Percentiles rank a stretch among this genome's conserved stretches.
Conservation (phyloP, 495 filamentous ascomycete genomes). For the Cladorrhinum samala region DNA sequence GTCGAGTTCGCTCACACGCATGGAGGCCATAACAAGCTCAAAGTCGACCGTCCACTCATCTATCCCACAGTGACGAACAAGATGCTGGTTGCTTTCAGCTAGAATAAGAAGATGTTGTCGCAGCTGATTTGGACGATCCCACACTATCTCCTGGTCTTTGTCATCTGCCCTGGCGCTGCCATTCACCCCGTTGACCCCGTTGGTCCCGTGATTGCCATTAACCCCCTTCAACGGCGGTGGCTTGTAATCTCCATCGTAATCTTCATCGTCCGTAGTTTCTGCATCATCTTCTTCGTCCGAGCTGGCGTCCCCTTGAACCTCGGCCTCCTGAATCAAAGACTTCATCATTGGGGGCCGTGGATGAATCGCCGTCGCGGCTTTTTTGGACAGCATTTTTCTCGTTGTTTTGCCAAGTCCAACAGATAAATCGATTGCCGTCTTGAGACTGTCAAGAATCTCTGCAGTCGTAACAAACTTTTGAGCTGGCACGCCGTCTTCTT, state of each 20-base stretch:
- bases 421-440: slow-evolving; percentile 34
- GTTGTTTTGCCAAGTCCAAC: slow-evolving; percentile 43
- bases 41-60: slow-evolving; percentile 79
- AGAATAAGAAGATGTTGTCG: slow-evolving; percentile 69
- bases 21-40: slow-evolving; percentile 54
- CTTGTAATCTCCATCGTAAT: slow-evolving; percentile 28
- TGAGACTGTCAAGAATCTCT: slow-evolving; percentile 40
- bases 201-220: slow-evolving; percentile 26
- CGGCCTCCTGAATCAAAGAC: slow-evolving; percentile 34
- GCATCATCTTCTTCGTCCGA: slow-evolving; percentile 36
- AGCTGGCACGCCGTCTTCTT: slow-evolving; percentile 22
- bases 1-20: slow-evolving; percentile 72
- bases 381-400: slow-evolving; percentile 33
- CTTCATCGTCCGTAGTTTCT: slow-evolving; percentile 34
- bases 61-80: slow-evolving; percentile 57
- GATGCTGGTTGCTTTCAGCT: slow-evolving; percentile 60
- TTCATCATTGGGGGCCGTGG: slow-evolving; percentile 36
- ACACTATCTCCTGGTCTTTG: slow-evolving; percentile 30
- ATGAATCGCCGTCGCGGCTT: slow-evolving; percentile 36
- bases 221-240: slow-evolving; percentile 19
- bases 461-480: slow-evolving; percentile 35
- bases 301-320: slow-evolving; percentile 27
- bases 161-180: slow-evolving; percentile 26
- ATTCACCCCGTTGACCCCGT: slow-evolving; percentile 23
- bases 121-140: slow-evolving; percentile 56